phyloP scores from a whole-genome alignment of 345 rosid genomes.

The Conringia planisiliqua region DNA sequence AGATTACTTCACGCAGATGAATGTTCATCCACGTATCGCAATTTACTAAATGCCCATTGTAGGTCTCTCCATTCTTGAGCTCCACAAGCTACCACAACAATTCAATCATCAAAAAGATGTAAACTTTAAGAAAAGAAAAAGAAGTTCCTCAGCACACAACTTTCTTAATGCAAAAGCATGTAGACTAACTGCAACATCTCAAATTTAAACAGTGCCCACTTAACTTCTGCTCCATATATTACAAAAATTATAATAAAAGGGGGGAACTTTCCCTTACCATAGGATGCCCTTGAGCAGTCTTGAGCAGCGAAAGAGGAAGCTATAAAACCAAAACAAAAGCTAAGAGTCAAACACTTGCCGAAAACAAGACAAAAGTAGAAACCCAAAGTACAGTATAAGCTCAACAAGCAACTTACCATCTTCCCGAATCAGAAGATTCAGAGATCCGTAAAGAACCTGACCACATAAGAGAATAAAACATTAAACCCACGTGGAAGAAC shows the following conservation, averaged over 20 bases:
- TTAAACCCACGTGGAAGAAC: neutral
- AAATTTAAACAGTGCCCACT: neutral
- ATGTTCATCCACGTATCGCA: slow-evolving; percentile 99
- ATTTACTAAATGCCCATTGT: slow-evolving; percentile 94
- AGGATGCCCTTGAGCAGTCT: slow-evolving; percentile 38
- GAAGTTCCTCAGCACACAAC: neutral
- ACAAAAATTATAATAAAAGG: neutral
- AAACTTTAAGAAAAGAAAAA: neutral
- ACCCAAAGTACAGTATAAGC: neutral
- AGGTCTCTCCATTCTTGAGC: slow-evolving; percentile 95
- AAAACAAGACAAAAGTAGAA: neutral
- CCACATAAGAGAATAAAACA: neutral
- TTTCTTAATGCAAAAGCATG: neutral
- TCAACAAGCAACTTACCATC: slow-evolving; percentile 25
- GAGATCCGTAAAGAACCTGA: slow-evolving; percentile 17
- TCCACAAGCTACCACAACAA: slow-evolving; percentile 69
- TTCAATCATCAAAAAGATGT: slow-evolving; percentile 9
- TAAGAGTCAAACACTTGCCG: neutral
- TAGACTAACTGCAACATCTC: neutral
- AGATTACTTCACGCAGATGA: slow-evolving; percentile 97
- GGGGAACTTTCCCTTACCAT: slow-evolving; percentile 16
- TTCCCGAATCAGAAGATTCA: neutral
- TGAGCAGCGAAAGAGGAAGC: slow-evolving; percentile 34
- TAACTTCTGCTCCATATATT: neutral
- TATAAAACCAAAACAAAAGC: neutral